phyloP scores from a whole-genome alignment of 208 protist species.

The Porcisia hertigi region DNA sequence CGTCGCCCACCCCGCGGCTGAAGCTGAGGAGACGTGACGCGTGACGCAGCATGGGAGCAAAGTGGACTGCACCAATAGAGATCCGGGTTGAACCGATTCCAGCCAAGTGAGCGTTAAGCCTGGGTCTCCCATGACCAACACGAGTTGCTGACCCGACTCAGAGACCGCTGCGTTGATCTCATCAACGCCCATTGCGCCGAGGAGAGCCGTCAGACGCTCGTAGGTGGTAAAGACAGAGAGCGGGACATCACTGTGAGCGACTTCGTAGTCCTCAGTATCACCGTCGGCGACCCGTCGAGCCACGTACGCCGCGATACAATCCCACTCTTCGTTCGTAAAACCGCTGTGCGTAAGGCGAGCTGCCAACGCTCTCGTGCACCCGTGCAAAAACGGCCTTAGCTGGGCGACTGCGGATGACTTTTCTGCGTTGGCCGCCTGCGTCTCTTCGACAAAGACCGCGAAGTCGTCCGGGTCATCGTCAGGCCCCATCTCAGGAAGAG shows the following conservation, averaged over 20 bases:
- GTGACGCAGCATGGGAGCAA: slow-evolving; percentile 32
- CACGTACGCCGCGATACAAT: slow-evolving; percentile 36
- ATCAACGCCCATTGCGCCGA: slow-evolving; percentile 24
- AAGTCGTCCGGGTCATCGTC: slow-evolving; percentile 81
- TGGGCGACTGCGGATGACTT: slow-evolving; percentile 23
- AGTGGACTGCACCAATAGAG: slow-evolving; percentile 23
- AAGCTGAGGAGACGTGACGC: slow-evolving; percentile 17
- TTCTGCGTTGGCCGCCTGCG: slow-evolving; percentile 17
- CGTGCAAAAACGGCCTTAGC: slow-evolving; percentile 23
- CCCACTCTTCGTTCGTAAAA: slow-evolving; percentile 18
- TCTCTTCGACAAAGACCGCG: slow-evolving; percentile 25
- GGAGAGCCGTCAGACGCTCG: slow-evolving; percentile 54
- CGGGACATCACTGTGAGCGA: slow-evolving; percentile 45
- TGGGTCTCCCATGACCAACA: slow-evolving; percentile 15
- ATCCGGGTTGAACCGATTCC: neutral
- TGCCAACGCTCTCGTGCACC: slow-evolving; percentile 26
- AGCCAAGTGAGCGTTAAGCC: slow-evolving; percentile 13
- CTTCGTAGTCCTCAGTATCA: slow-evolving; percentile 46
- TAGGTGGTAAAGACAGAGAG: slow-evolving; percentile 66
- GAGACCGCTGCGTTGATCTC: neutral
- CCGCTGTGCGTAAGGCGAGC: slow-evolving; percentile 24
- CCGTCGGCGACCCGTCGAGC: slow-evolving; percentile 20
- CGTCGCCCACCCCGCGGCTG: neutral
- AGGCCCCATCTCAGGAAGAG: slow-evolving; percentile 58
- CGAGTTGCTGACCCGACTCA: slow-evolving; percentile 9